These are phyloP conservation scores for Mortierella sp. DNA, from an alignment of 371 early-diverging fungal genomes.

Conservation along the genomic window DNA sequence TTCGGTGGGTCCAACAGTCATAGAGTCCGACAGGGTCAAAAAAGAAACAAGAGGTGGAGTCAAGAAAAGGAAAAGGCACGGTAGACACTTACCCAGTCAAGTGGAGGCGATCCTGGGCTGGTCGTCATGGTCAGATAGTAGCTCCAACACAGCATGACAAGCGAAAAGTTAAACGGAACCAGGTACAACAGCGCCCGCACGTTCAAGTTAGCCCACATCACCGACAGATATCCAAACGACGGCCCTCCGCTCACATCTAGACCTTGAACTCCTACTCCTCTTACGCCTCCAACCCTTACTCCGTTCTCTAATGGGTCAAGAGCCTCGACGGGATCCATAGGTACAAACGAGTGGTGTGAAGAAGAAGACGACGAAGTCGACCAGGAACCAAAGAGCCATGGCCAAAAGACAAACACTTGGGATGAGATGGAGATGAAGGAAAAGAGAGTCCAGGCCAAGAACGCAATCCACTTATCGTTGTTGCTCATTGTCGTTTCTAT, in stretches of 20 bases:
- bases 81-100: slow-evolving; percentile 67
- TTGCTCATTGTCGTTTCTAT: slow-evolving; percentile 22
- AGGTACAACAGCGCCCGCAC: slow-evolving; percentile 48
- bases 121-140: slow-evolving; percentile 84
- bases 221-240: slow-evolving; percentile 26
- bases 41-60: too few species aligned
- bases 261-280: neutral
- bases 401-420: slow-evolving; percentile 70
- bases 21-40: neutral
- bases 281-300: neutral
- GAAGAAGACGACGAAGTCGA: slow-evolving; percentile 12
- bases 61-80: neutral
- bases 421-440: slow-evolving; percentile 63
- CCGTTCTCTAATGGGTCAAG: slow-evolving; percentile 31
- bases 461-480: slow-evolving; percentile 58
- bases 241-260: neutral
- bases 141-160: slow-evolving; percentile 65
- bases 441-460: slow-evolving; percentile 64
- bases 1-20: neutral
- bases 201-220: slow-evolving; percentile 43
- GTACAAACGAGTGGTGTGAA: neutral
- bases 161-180: slow-evolving; percentile 45
- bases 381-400: slow-evolving; percentile 61
- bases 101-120: slow-evolving; percentile 87
- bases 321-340: neutral